Base-by-base conservation (phyloP, 2,329 filamentous ascomycete genomes). In the Metarhizium rileyi region DNA sequence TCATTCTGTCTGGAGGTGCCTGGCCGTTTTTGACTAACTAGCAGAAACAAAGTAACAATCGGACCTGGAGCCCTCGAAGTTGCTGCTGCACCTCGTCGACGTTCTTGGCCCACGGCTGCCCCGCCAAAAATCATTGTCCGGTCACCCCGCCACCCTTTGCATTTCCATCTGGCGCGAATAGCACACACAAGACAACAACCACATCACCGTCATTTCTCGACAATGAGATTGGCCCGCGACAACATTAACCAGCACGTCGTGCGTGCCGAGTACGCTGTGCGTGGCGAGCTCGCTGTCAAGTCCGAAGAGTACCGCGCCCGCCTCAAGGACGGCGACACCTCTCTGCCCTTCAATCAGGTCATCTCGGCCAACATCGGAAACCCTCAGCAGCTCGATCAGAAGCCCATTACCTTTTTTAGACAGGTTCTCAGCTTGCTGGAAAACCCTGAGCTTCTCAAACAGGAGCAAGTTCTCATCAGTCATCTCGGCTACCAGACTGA, bases 341-440 rank as follows among this genome's bases (percentile, higher is more conserved):
- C 52, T 62, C 76, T 97, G 46, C 91, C 93, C 45, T 98, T 98
- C 69, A 77, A 87, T 61, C 79, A 89, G 52, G 84, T 98, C 69
- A 91, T 98, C 72, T 90, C 87, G 55, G 93, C 93, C 70, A 98
- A 98, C 73, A 98, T 98, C 63, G 93, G 93, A 64, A 98, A 98
- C 75, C 93, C 93, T 4, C 93, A 98, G 71, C 93, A 98, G 72
- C 82, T 98, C 55, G 93, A 96, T 72, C 93, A 98, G 78, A 94
- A 97, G 77, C 93, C 93, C 62, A 91, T 98, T 62, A 98, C 93
- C 59, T 98, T 96, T 77, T 96, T 98, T 81, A 84, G 93, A 59
- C 91, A 98, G 73, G 93, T 98, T 26, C 79, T 93, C 62, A 95
- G 89, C 70, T 69, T 98, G 54, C 71, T 97, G 52, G 93, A 98